These are phyloP conservation scores for Solanum hybrid DNA, from an alignment of 305 asterid genomes.

Conservation along the genomic window DNA sequence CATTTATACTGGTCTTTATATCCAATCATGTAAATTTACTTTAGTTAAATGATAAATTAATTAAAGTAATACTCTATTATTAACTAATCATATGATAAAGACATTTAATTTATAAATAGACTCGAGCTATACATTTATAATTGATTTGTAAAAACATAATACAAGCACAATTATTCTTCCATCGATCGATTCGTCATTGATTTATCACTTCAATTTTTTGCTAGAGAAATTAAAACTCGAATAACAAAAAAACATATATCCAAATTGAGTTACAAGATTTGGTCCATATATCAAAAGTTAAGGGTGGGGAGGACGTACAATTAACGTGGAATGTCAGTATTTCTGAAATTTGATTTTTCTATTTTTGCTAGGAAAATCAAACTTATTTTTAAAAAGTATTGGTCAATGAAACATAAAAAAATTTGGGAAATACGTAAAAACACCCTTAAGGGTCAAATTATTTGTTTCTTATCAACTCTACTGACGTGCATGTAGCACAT, in stretches of 20 bases:
- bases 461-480: background rate
- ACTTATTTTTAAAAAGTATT: too few relatives aligned
- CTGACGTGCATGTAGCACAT: background rate
- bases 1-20: background rate
- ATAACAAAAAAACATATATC: background rate
- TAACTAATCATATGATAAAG: background rate
- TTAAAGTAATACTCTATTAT: background rate
- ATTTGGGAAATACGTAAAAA: fast-evolving
- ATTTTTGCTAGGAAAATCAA: background rate
- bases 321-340: background rate
- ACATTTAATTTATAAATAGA: background rate
- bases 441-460: background rate
- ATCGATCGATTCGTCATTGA: too few relatives aligned
- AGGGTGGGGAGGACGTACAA: background rate
- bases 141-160: background rate
- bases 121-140: background rate
- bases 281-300: background rate
- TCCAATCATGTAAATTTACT: background rate
- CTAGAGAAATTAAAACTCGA: too few relatives aligned
- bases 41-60: background rate
- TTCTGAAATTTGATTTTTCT: background rate
- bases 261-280: background rate
- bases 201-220: background rate
- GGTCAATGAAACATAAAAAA: background rate
- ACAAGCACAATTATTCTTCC: background rate